Conservation (phyloP, 331 rosid genomes). For the Phaseolus coccineus region DNA sequence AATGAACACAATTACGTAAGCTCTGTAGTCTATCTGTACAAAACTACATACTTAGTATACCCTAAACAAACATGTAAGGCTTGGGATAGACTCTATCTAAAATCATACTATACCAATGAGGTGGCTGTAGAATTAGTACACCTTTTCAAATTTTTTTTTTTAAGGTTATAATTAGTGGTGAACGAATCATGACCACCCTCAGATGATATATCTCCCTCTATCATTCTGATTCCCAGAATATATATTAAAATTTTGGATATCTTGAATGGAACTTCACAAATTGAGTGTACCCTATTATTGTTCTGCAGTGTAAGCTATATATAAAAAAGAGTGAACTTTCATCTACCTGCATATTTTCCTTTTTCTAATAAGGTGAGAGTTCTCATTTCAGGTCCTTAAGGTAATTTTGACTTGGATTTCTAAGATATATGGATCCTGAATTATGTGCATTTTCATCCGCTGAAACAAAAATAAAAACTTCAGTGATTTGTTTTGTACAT, state of each 20-base stretch:
- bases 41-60: neutral
- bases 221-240: neutral
- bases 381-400: slow-evolving; percentile 15
- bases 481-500: neutral
- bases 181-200: neutral
- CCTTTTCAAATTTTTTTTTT: neutral
- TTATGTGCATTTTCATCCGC: slow-evolving; percentile 7
- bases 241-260: neutral
- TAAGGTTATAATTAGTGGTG: neutral
- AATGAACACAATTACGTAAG: slow-evolving; percentile 1
- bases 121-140: neutral
- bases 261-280: slow-evolving; percentile 18
- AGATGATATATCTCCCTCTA: neutral
- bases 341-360: neutral
- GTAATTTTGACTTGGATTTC: slow-evolving; percentile 33
- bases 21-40: neutral
- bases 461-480: neutral
- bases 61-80: neutral
- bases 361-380: neutral
- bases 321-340: neutral
- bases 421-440: slow-evolving; percentile 32
- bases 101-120: slow-evolving; percentile 7
- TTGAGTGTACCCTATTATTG: neutral
- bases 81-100: neutral
- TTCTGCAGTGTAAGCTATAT: neutral